Conservation (phyloP, 1,284 basidiomycete species). For the Inonotus obliquus region DNA sequence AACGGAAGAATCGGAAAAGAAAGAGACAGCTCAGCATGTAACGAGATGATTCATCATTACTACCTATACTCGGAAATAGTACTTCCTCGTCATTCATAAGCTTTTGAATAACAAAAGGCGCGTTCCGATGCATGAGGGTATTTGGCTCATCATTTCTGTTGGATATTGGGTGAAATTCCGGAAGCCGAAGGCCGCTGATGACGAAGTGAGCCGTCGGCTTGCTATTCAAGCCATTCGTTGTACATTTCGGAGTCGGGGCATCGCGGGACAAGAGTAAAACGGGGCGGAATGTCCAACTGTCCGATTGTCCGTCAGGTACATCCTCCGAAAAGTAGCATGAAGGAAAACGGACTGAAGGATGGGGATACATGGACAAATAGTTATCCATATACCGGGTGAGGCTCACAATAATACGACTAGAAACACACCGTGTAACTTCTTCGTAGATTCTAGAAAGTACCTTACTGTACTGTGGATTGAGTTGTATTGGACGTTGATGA, state of each 20-base stretch:
- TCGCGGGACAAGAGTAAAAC: background rate
- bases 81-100: too few species aligned
- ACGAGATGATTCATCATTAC: too few species aligned
- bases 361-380: background rate
- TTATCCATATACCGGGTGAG: background rate
- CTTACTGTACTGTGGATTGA: background rate
- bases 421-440: background rate
- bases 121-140: too few species aligned
- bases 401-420: background rate
- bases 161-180: too few species aligned
- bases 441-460: background rate
- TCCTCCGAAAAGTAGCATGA: background rate
- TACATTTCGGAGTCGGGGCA: background rate
- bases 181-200: too few species aligned
- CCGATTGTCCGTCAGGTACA: background rate
- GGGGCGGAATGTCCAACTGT: background rate
- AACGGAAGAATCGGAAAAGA: too few species aligned
- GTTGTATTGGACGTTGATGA: background rate
- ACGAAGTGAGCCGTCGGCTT: too few species aligned
- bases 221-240: too few species aligned
- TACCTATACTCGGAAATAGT: too few species aligned
- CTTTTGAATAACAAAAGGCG: too few species aligned
- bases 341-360: background rate
- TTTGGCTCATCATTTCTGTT: too few species aligned
- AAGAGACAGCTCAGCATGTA: too few species aligned